phyloP scores from a whole-genome alignment of 805 yeast species.

The Metschnikowia henanensis region DNA sequence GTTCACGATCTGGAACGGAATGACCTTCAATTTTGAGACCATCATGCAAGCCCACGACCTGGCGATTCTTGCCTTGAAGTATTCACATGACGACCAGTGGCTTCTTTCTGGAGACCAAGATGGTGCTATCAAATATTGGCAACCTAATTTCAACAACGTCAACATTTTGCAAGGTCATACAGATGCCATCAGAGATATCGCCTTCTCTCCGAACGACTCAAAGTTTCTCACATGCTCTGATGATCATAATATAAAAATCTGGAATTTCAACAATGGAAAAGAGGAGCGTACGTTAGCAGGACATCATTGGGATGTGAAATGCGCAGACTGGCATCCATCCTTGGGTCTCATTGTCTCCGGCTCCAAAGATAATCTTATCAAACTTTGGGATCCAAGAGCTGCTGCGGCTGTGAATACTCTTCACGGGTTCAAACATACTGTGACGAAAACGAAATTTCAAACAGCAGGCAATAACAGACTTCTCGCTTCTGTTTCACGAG shows the following conservation, averaged over 20 bases:
- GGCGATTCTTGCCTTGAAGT: conserved; percentile 75
- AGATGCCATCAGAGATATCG: conserved; percentile 81
- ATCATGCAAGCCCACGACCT: conserved; percentile 98
- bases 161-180: conserved; percentile 73
- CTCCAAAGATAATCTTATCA: conserved; percentile 90
- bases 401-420: conserved; percentile 74
- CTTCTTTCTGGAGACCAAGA: conserved; percentile 90
- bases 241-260: conserved; percentile 85
- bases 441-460: conserved; percentile 83
- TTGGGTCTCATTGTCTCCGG: conserved; percentile 88
- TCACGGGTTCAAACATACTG: conserved; percentile 92
- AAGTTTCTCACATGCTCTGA: conserved; percentile 95
- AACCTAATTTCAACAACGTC: conserved; percentile 95
- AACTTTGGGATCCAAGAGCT: conserved; percentile 94
- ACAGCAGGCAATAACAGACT: conserved; percentile 71
- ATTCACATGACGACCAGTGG: conserved; percentile 94
- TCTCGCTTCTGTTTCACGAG: conserved; percentile 86
- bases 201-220: conserved; percentile 87
- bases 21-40: conserved; percentile 92
- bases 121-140: conserved; percentile 94
- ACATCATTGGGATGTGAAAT: conserved; percentile 98
- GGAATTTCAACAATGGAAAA: conserved; percentile 89
- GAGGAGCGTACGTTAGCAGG: conserved; percentile 83
- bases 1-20: conserved; percentile 95
- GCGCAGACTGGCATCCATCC: conserved; percentile 95